Percentiles rank a stretch among this genome's conserved stretches.
Conservation (phyloP, 2,329 filamentous ascomycete species). For the Beauveria asiatica region DNA sequence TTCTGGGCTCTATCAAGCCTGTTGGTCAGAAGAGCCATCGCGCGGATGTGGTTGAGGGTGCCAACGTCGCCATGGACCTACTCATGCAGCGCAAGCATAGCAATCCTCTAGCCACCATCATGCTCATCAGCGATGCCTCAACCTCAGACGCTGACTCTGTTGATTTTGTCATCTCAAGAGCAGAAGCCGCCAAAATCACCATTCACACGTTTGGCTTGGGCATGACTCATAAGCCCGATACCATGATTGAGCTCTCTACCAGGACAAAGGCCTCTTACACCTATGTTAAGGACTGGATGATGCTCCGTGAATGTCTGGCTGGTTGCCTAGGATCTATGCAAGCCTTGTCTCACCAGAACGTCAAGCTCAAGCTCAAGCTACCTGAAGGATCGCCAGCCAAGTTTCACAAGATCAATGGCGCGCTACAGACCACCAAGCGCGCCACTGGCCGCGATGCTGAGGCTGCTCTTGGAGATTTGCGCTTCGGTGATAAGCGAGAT, state of each 20-base stretch:
- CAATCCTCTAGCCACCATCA: conserved; percentile 89
- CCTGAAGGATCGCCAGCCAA: conserved; percentile 96
- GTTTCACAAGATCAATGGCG: conserved; percentile 97
- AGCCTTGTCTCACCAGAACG: conserved; percentile 94
- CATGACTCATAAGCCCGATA: conserved; percentile 95
- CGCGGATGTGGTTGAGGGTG: conserved; percentile 93
- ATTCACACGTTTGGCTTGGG: conserved; percentile 96
- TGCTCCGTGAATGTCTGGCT: conserved; percentile 91
- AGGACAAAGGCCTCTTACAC: conserved; percentile 95
- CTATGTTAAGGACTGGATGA: conserved; percentile 99
- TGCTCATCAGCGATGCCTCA: conserved; percentile 95
- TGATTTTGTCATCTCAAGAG: conserved; percentile 93
- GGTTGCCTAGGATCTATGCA: conserved; percentile 89
- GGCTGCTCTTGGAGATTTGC: conserved; percentile 80
- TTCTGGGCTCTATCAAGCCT: conserved; percentile 79
- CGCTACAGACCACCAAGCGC: conserved; percentile 90
- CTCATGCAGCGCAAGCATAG: conserved; percentile 96
- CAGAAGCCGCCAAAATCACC: conserved; percentile 93
- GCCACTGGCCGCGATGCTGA: conserved; percentile 92
- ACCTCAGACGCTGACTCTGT: conserved; percentile 91
- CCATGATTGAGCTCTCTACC: conserved; percentile 94
- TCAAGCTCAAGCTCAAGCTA: conserved; percentile 86
- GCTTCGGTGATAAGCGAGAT: conserved; percentile 91
- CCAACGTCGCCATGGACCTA: conserved; percentile 96
- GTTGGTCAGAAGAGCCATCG: conserved; percentile 95